Conservation (phyloP, 257 asterid genomes). For the Asclepias syriaca region DNA sequence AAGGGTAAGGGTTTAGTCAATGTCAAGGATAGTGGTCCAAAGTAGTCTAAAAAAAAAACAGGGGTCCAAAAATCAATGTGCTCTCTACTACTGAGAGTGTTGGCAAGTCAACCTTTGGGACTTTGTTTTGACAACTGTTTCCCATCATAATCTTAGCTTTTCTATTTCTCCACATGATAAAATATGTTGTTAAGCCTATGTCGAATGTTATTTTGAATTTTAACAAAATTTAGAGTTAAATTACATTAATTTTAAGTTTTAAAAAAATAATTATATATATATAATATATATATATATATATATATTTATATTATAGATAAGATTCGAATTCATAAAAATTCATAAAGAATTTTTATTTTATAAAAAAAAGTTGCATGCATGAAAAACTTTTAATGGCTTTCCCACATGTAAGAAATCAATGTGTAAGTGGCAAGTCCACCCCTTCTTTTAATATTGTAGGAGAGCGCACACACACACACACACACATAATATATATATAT, state of each 20-base stretch:
- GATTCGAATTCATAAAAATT: too few relatives aligned
- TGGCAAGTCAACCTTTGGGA: slow-evolving; percentile 34
- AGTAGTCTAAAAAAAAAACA: slow-evolving; percentile 6
- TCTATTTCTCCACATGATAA: not conserved
- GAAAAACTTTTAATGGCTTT: slow-evolving; percentile 14
- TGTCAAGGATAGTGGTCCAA: slow-evolving; percentile 29
- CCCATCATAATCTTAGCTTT: slow-evolving; percentile 26
- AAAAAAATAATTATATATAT: too few relatives aligned
- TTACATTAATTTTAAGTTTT: too few relatives aligned
- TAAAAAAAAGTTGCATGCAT: not conserved
- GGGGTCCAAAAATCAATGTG: slow-evolving; percentile 25
- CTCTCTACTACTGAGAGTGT: slow-evolving; percentile 16
- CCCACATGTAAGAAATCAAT: slow-evolving; percentile 26
- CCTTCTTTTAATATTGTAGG: not conserved
- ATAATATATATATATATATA: too few relatives aligned
- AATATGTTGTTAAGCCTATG: too few relatives aligned
- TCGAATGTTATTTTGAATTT: too few relatives aligned
- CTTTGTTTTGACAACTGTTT: slow-evolving; percentile 45
- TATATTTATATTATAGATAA: too few relatives aligned
- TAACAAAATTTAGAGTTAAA: too few relatives aligned
- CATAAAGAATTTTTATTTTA: too few relatives aligned
- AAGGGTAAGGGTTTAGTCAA: slow-evolving; percentile 12
- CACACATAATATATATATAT: too few relatives aligned
- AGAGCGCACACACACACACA: too few relatives aligned
- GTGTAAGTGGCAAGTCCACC: slow-evolving; percentile 38